These are phyloP conservation scores for Alternaria consortialis DNA, from an alignment of 2,329 filamentous ascomycete genomes.

Conservation along the genomic window DNA sequence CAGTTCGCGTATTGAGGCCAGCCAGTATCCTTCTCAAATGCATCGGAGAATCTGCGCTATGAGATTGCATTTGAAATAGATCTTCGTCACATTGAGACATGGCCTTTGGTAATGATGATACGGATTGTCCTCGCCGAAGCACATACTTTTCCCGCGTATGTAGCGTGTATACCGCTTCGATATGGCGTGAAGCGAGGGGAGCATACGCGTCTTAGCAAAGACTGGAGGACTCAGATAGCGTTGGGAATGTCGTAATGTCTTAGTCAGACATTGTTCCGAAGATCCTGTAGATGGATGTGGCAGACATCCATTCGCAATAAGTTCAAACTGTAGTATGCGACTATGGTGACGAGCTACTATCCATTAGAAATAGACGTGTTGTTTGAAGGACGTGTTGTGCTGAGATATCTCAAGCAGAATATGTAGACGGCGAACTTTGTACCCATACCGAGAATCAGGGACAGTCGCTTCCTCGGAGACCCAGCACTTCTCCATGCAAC, in stretches of 20 bases:
- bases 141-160: background rate
- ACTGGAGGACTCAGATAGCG: background rate
- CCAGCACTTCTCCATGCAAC: fast-evolving
- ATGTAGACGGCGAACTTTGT: background rate
- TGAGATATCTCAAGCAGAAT: background rate
- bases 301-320: background rate
- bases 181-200: background rate
- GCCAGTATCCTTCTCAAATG: background rate
- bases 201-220: background rate
- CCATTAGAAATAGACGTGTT: background rate
- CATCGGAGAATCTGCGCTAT: background rate
- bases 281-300: background rate
- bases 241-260: background rate
- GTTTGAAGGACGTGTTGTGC: background rate
- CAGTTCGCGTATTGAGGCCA: conserved; percentile 5
- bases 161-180: background rate
- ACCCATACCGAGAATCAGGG: background rate
- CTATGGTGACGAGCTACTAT: background rate
- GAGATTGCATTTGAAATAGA: background rate
- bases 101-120: background rate
- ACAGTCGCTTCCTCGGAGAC: background rate
- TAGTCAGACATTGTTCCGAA: background rate
- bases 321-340: background rate
- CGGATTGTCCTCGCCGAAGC: background rate
- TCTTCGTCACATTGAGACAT: background rate